Base-by-base conservation (phyloP, 225 moss, liverwort and hornwort genomes). In the Asterella californica region DNA sequence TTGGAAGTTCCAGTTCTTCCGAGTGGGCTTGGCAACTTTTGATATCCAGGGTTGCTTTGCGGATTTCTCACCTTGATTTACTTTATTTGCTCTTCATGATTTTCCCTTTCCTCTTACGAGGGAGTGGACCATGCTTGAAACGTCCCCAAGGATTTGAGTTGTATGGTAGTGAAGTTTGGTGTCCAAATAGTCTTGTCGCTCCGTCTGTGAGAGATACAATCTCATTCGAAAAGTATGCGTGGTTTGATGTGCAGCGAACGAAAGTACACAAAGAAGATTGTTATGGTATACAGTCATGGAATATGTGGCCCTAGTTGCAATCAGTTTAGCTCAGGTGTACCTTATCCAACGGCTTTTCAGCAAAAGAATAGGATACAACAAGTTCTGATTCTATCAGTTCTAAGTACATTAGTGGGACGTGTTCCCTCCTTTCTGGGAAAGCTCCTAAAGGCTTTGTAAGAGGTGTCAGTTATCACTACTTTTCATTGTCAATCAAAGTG, bases 341-440 rank as follows among this genome's bases (percentile, higher is more conserved):
- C 83, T 93, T 61, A 88, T 96, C 62, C 93, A 89, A 53, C 89
- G 87, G 87, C 93, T 94, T 57, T 96, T 96, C 76, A 90, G 91
- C 81, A 93, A 91, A 80, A 90, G 92, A 78, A 88, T 96, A 70
- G 95, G 95, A 27, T 96, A 94, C 70, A 96, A 93, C 72, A 92
- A 88, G 76, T 90, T 93, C 61, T 96, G 84, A 91, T 77, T 34
- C 17, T 55, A 5, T 38, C 0, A 55, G 53, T 54, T 18, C 33
- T 9, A 18, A 22, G 49, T 55, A 34, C 54, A 6, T 54, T 75
- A 75, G 54, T 72, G 48, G n/a, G 14, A 50, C 29, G 49, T 29
- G 49, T 45, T 49, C 48, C 27, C 42, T 38, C 25, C 42, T 70
- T 57, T 24, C n/a, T 22, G 38, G 21, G 66, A 22, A 45, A 70